Evolutionary conservation across 2,329 filamentous ascomycete species (phyloP), one percentile per base, ranked within the genome.

Genomic region (Byssochlamys sp.): DNA sequence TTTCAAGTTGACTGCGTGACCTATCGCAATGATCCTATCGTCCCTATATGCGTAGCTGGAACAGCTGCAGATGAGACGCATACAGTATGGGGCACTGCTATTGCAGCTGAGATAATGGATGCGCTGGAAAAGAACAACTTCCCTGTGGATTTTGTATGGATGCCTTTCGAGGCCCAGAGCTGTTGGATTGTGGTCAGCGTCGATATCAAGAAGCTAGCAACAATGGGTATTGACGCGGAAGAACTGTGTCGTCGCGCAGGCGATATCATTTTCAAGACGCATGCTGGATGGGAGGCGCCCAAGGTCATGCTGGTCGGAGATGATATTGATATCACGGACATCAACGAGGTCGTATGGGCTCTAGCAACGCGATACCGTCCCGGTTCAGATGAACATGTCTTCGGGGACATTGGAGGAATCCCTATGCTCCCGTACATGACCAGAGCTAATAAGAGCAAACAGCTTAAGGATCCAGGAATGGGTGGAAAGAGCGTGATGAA

Each of bases 221-320:
- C 28, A n/a, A 51, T 61, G 55, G 55, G 57, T 9, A 62, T 60
- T 1, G 61, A 57, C 19, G 59, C 61, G 19, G 39, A 58, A 19
- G 61, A 60, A 9, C 62, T 63, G 25, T 58, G 58, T 48, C 45
- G 45, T 12, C 60, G 57, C 7, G 4, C 61, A 12, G 62, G 63
- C 3, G 58, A 65, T 55, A 55, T 58, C 7, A 59, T 65, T 10
- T 64, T 65, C 35, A 54, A 56, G n/a, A 61, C 63, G 4, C 62
- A 65, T 28, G 59, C 63, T 35, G 62, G 63, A 24, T 62, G 62
- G 60, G 62, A 61, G 28, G 60, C 63, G n/a, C 57, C 59, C 7
- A 65, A 64, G 53, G 45, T 65, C 12, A 63, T 62, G 27, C 26
- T 65, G 1, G 62, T 65, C 25, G 60, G 60, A 3, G 62, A 65